A percentile compares a stretch with the other conserved stretches of the same genome.
Conservation (phyloP, 345 rosid genomes). For the Citrus hindsii region DNA sequence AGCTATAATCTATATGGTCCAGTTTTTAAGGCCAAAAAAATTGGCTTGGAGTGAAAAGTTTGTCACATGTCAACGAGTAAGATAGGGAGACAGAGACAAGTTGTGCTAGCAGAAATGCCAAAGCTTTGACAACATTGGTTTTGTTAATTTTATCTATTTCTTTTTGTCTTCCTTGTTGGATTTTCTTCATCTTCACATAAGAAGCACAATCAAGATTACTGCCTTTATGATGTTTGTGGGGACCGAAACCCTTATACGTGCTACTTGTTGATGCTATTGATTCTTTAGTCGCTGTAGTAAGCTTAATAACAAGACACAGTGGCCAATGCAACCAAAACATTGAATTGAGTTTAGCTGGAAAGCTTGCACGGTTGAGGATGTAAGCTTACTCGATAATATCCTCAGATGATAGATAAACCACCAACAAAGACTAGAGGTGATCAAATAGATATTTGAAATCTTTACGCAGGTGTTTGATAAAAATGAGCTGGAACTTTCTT, state of each 20-base stretch:
- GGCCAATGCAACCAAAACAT: constrained; percentile 18
- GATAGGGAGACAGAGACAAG: constrained; percentile 58
- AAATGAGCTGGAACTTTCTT: background rate
- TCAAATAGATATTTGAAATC: background rate
- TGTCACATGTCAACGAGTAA: constrained; percentile 34
- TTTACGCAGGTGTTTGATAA: background rate
- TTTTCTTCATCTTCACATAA: constrained; percentile 10
- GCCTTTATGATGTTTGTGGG: constrained; percentile 22
- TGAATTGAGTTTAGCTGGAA: background rate
- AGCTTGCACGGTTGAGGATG: constrained; percentile 12
- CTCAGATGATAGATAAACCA: background rate
- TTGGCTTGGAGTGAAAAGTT: constrained; percentile 10
- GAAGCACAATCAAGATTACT: constrained; percentile 10
- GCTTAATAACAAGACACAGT: constrained; percentile 15
- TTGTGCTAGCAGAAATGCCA: constrained; percentile 43
- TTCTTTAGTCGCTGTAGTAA: constrained; percentile 28
- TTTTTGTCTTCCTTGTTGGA: constrained; percentile 33
- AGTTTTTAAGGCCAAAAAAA: constrained; percentile 19
- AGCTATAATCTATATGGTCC: constrained; percentile 16
- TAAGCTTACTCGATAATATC: background rate
- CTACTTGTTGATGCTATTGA: constrained; percentile 41
- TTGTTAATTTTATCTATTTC: constrained; percentile 19
- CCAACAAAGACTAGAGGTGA: background rate
- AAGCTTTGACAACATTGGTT: constrained; percentile 17
- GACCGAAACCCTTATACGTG: constrained; percentile 40